A percentile compares a stretch with the other conserved stretches of the same genome.
These are phyloP conservation scores for Ottelia alismoides DNA, from an alignment of 106 monocot species.

Conservation along the genomic window DNA sequence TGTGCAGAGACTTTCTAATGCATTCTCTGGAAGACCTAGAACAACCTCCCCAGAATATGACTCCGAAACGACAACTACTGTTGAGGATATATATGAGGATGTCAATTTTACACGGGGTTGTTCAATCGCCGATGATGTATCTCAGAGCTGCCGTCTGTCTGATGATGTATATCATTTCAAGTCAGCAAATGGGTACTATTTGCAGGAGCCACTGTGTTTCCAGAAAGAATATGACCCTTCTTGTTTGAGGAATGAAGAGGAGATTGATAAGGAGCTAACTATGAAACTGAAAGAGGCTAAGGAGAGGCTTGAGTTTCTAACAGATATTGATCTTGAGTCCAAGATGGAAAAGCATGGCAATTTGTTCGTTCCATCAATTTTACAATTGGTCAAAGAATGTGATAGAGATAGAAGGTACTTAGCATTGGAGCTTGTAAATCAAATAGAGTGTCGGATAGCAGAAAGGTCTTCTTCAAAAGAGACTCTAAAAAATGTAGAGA, in stretches of 20 bases:
- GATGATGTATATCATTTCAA: constrained; percentile 11
- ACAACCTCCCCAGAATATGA: constrained; percentile 27
- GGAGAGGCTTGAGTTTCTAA: constrained; percentile 17
- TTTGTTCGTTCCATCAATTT: constrained; percentile 18
- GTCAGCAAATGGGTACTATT: constrained; percentile 4
- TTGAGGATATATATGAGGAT: constrained; percentile 69
- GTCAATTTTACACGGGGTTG: too few relatives aligned
- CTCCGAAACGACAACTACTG: constrained; percentile 24
- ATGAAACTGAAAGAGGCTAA: constrained; percentile 52
- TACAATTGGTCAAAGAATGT: constrained; percentile 35
- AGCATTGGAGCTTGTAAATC: constrained; percentile 50
- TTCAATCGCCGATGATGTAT: not conserved
- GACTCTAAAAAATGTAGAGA: constrained; percentile 31
- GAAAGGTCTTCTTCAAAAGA: constrained; percentile 59
- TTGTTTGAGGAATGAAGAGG: constrained; percentile 10
- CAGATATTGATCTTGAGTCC: constrained; percentile 34
- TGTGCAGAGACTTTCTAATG: constrained; percentile 12
- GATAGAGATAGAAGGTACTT: constrained; percentile 45
- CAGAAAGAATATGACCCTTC: constrained; percentile 9
- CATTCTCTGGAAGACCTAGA: constrained; percentile 13
- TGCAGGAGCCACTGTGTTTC: constrained; percentile 9
- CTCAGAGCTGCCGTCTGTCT: constrained; percentile 3
- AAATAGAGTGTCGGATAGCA: constrained; percentile 45
- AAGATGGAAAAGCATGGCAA: constrained; percentile 17
- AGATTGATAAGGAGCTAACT: constrained; percentile 38